Base-by-base conservation (phyloP, 352 stramenopile genomes). In the Pythium dissotocum region DNA sequence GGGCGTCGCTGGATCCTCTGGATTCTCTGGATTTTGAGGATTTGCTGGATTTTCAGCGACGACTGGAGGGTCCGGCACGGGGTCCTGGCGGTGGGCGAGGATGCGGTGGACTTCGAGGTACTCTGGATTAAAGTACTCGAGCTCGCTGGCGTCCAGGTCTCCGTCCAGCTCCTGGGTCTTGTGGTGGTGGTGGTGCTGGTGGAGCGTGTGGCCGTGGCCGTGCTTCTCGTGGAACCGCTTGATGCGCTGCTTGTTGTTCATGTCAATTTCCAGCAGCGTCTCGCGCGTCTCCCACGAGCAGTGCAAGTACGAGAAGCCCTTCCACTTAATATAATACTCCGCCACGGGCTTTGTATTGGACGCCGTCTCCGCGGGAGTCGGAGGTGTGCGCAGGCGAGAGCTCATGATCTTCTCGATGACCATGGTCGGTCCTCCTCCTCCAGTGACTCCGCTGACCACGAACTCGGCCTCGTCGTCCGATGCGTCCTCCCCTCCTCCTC, bases 281-380 rank as follows among this genome's bases (percentile, higher is more conserved):
- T 94, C 79, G 9, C 77, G 71, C 0, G 80, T 82, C 74, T 96
- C 88, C 90, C 90, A 97, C 71, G 87, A 89, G 48, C 83, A 87
- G 68, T 96, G 90, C 71, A 97, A 80, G 76, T 96, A 94, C 54
- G 88, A 93, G 60, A 94, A 95, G 13, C 85, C 87, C 69, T 94
- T 95, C 88, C 88, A 97, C 76, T 97, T 97, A 75, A 97, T 95
- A 28, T 89, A 85, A 61, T 95, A 97, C 75, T 98, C 88, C 2
- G 73, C 79, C 28, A 88, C 63, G 1, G 36, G 36, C 28, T 61
- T 53, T n/a, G 36, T 0, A 46, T 58, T 13, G 59, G 56, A 18
- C 28, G 51, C 18, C 36, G 63, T 9, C 62, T 70, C 24, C 58
- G 62, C n/a, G 57, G 61, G 72, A 30, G 28, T 30, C 2, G 67